phyloP scores from a whole-genome alignment of 495 filamentous ascomycete genomes.

The Aspergillus avenaceus region DNA sequence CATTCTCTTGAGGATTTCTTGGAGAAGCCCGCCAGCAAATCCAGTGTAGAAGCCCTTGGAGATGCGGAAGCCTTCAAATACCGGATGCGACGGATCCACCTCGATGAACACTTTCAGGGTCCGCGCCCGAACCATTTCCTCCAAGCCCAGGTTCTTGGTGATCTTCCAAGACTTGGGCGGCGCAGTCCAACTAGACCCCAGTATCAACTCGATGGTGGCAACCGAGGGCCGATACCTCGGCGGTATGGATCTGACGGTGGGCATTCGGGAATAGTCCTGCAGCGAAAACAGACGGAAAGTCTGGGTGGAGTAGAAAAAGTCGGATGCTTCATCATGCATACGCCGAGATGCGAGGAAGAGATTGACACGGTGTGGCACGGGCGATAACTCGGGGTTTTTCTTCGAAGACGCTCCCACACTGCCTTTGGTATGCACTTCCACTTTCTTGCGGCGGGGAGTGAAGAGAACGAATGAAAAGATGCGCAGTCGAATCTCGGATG shows the following conservation, averaged over 20 bases:
- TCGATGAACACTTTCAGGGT: slow-evolving; percentile 73
- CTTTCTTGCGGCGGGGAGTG: slow-evolving; percentile 30
- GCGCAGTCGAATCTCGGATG: slow-evolving; percentile 68
- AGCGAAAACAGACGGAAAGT: slow-evolving; percentile 76
- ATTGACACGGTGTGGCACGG: slow-evolving; percentile 44
- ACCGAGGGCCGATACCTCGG: slow-evolving; percentile 61
- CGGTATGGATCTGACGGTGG: slow-evolving; percentile 41
- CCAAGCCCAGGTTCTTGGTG: slow-evolving; percentile 59
- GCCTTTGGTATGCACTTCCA: slow-evolving; percentile 21
- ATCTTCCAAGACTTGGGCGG: slow-evolving; percentile 74
- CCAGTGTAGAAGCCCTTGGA: slow-evolving; percentile 69
- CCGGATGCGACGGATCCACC: slow-evolving; percentile 67
- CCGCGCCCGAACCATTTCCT: slow-evolving; percentile 56
- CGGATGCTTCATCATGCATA: slow-evolving; percentile 67
- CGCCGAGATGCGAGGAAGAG: slow-evolving; percentile 61
- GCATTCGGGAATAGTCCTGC: slow-evolving; percentile 64
- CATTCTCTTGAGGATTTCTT: slow-evolving; percentile 53
- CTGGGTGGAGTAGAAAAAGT: slow-evolving; percentile 70
- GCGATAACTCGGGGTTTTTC: slow-evolving; percentile 55
- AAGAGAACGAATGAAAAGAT: slow-evolving; percentile 65
- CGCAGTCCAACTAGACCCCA: slow-evolving; percentile 76
- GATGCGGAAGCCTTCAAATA: slow-evolving; percentile 69
- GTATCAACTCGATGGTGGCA: slow-evolving; percentile 66
- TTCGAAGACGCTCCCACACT: slow-evolving; percentile 74
- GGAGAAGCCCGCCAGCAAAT: slow-evolving; percentile 60